Percentiles rank a stretch among this genome's conserved stretches.
phyloP scores from a whole-genome alignment of 495 filamentous ascomycete species.

The Penicillium atrosanguineum region DNA sequence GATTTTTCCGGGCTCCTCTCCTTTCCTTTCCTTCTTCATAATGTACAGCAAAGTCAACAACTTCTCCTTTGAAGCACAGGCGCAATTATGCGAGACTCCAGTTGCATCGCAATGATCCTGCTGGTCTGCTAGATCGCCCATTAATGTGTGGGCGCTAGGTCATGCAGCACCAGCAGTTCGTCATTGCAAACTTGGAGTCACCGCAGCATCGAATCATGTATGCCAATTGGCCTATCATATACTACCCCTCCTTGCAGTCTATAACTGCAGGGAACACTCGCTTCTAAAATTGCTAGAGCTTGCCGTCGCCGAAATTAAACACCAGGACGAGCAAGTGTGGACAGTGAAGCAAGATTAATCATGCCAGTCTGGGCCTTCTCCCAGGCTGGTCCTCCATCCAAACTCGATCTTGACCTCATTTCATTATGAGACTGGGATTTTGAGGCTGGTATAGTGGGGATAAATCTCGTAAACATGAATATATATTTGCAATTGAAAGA shows the following conservation, averaged over 20 bases:
- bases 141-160: conserved; percentile 18
- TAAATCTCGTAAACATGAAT: conserved; percentile 25
- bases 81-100: neutral
- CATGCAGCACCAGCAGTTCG: neutral
- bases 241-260: neutral
- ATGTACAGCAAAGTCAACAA: neutral
- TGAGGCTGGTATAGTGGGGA: conserved; percentile 43
- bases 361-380: conserved; percentile 17
- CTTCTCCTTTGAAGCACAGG: neutral
- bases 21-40: neutral
- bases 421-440: conserved; percentile 50
- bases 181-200: neutral
- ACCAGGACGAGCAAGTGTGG: conserved; percentile 62
- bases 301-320: conserved; percentile 53
- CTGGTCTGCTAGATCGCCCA: conserved; percentile 7
- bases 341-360: conserved; percentile 64
- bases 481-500: neutral
- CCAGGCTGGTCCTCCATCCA: conserved; percentile 38
- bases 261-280: conserved; percentile 16
- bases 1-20: conserved; percentile 2
- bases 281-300: conserved; percentile 68
- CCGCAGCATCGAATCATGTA: neutral
- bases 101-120: neutral
- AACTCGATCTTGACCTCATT: conserved; percentile 49
- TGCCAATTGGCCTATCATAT: neutral